A percentile compares a stretch with the other conserved stretches of the same genome.
phyloP scores from a whole-genome alignment of 192 early-diverging fungal species.

The Backusella liffmaniae region DNA sequence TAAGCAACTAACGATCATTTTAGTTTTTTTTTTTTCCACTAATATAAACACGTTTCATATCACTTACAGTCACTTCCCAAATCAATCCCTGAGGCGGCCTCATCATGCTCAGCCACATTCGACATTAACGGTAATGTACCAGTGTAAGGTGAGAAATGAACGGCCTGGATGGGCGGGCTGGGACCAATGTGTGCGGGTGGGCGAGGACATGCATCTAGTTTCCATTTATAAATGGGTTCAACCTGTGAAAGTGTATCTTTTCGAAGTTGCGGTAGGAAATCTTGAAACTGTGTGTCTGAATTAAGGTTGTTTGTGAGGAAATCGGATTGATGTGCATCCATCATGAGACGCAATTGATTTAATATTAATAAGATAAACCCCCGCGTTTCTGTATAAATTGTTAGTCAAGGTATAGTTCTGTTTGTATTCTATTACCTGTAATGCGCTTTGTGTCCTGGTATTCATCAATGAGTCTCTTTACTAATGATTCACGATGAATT shows the following conservation, averaged over 20 bases:
- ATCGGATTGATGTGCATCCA: conserved; percentile 13
- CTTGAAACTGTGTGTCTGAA: conserved; percentile 11
- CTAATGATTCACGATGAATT: conserved; percentile 21
- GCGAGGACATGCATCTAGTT: conserved; percentile 22
- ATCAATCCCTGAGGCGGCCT: conserved; percentile 26
- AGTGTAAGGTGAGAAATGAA: conserved; percentile 26
- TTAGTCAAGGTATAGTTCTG: too few relatives aligned
- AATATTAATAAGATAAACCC: conserved; percentile 34
- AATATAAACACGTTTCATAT: not conserved
- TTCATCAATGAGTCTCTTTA: conserved; percentile 24
- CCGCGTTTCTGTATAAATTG: conserved; percentile 4
- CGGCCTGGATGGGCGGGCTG: conserved; percentile 26
- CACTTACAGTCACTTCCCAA: conserved; percentile 37
- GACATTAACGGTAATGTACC: conserved; percentile 23
- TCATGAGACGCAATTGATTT: conserved; percentile 27
- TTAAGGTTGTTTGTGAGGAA: conserved; percentile 12
- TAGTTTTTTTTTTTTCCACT: not conserved
- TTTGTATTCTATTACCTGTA: conserved; percentile 23
- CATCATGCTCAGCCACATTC: conserved; percentile 1
- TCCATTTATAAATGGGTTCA: conserved; percentile 26
- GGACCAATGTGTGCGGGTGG: conserved; percentile 33
- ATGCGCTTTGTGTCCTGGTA: conserved; percentile 20
- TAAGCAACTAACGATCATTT: conserved; percentile 21
- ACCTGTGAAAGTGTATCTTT: conserved; percentile 22
- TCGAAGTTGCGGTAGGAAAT: conserved; percentile 25